A percentile compares a stretch with the other conserved stretches of the same genome.
Conservation (phyloP, 345 rosid genomes). For the Dipteronia sinensis region DNA sequence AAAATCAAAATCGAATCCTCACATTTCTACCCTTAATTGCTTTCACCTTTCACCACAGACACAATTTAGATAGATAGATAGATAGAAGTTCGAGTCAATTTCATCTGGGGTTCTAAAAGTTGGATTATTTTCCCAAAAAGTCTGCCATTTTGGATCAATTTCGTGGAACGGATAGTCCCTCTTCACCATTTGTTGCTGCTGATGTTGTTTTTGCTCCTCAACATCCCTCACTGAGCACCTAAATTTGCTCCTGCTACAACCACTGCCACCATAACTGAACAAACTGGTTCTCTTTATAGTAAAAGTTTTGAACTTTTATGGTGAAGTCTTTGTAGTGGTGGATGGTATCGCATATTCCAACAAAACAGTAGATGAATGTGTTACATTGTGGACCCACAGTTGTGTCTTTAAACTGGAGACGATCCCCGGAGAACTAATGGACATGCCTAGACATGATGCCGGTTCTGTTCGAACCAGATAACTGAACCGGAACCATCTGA, state of each 20-base stretch:
- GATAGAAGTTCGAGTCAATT: conserved; percentile 42
- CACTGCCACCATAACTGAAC: conserved; percentile 9
- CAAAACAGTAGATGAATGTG: conserved; percentile 15
- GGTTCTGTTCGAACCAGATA: no score
- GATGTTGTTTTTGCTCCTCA: conserved; percentile 26
- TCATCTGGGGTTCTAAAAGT: conserved; percentile 88
- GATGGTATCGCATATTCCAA: conserved; percentile 5
- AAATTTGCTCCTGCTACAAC: neutral
- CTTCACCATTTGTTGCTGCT: conserved; percentile 33
- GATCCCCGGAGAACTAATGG: neutral
- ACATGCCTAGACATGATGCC: no score
- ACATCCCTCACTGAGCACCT: conserved; percentile 15
- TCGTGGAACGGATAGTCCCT: conserved; percentile 85
- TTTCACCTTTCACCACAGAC: neutral
- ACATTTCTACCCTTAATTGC: neutral
- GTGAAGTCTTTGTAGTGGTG: conserved; percentile 21
- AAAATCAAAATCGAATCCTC: neutral
- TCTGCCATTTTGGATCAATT: conserved; percentile 96
- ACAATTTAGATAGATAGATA: neutral
- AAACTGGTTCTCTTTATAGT: neutral
- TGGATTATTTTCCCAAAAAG: conserved; percentile 68
- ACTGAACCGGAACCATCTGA: no score
- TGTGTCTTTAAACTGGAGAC: no score
- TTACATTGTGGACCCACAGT: conserved; percentile 22
- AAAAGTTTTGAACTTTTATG: conserved; percentile 18